Conservation (phyloP, 306 rosid genomes). For the Inga oerstediana region DNA sequence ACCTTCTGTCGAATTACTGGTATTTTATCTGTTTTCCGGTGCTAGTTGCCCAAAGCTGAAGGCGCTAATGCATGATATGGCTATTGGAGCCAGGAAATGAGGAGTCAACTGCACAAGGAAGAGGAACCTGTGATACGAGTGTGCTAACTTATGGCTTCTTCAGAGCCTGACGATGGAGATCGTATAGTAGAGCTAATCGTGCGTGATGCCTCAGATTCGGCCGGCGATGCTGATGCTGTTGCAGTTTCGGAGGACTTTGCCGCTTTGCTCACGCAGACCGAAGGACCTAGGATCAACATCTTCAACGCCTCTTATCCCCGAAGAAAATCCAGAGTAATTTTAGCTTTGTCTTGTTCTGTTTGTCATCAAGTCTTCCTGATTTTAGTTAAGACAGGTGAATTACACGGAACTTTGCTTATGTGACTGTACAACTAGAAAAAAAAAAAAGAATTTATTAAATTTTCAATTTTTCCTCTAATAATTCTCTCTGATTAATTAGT, state of each 20-base stretch:
- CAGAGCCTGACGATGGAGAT: slow-evolving; percentile 44
- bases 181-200: slow-evolving; percentile 61
- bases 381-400: neutral
- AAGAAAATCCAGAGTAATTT: slow-evolving; percentile 52
- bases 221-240: slow-evolving; percentile 31
- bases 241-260: slow-evolving; percentile 38
- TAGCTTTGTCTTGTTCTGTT: neutral
- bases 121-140: neutral
- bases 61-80: too few relatives aligned
- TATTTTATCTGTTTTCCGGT: too few relatives aligned
- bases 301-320: slow-evolving; percentile 76
- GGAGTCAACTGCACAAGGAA: neutral
- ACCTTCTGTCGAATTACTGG: too few relatives aligned
- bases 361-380: neutral
- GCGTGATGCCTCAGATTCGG: slow-evolving; percentile 36
- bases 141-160: slow-evolving; percentile 40
- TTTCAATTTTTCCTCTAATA: neutral
- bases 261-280: slow-evolving; percentile 58
- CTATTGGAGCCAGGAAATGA: too few relatives aligned
- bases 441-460: too few relatives aligned
- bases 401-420: neutral
- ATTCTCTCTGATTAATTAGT: neutral
- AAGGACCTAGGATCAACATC: slow-evolving; percentile 76
- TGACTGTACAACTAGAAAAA: neutral
- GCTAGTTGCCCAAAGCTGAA: too few relatives aligned